Percentiles rank a stretch among this genome's conserved stretches.
phyloP scores from a whole-genome alignment of 2,329 filamentous ascomycete species.

The Ceratocystis harringtonii region DNA sequence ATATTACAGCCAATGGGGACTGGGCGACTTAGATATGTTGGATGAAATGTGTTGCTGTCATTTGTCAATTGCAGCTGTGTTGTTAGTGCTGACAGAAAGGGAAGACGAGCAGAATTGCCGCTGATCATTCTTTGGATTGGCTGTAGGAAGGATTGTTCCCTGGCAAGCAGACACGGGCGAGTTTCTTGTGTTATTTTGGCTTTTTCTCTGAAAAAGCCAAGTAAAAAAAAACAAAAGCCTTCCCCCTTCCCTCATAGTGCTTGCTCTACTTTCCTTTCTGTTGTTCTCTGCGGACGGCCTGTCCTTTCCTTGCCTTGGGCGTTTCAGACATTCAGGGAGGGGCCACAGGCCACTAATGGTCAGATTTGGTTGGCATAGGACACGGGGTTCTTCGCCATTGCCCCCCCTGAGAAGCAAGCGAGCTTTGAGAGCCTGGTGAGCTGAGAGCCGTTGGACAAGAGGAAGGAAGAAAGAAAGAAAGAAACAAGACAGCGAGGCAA shows the following conservation, averaged over 20 bases:
- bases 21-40: neutral
- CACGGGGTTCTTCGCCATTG: neutral
- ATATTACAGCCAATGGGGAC: neutral
- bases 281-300: neutral
- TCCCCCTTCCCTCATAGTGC: neutral
- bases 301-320: neutral
- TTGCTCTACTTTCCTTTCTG: neutral
- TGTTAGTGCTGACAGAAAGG: neutral
- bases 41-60: neutral
- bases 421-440: neutral
- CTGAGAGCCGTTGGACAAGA: slow-evolving; percentile 1
- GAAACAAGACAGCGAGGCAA: neutral
- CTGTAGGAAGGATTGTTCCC: neutral
- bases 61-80: neutral
- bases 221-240: neutral
- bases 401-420: neutral
- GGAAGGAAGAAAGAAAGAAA: neutral
- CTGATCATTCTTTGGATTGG: neutral
- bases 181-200: neutral
- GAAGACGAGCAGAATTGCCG: neutral
- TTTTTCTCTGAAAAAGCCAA: neutral
- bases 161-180: neutral
- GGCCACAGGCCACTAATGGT: neutral
- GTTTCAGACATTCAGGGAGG: slow-evolving; percentile 6
- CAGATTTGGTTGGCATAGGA: neutral